Evolutionary conservation across 345 rosid genomes (phyloP), one percentile per base, ranked within the genome.

Genomic region (Linum tenue): DNA sequence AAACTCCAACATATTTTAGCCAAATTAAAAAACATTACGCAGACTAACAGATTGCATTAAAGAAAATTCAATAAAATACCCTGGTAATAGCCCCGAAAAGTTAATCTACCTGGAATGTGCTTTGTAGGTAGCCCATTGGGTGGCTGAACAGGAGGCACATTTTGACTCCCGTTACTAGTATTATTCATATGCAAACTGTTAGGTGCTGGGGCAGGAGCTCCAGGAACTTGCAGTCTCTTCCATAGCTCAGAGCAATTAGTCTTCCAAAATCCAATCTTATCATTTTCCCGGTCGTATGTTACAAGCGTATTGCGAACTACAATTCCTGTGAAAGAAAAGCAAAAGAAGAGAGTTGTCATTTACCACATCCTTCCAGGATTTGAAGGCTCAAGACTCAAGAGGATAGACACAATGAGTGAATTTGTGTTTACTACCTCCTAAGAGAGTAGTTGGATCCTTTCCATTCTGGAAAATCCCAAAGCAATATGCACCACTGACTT

Each of bases 181-280:
- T 48, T 48, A 9, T 48, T 48, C 9, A 6, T 48, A 51, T 63
- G 12, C 59, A 60, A 67, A 69, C 72, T 51, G 73, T 59, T 48
- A 64, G 81, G 74, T 69, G 83, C 60, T 53, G 85, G 83, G 57
- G 79, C 80, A 64, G 84, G 75, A 59, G 67, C 73, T 40, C 42
- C 79, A 44, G 84, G 78, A 72, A 69, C 64, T 31, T 77, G 86
- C 62, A 77, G 70, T 57, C 66, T 77, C 71, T 75, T 79, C 87
- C 85, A 85, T 63, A 85, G 73, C 56, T 85, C 87, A 61, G 95
- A 88, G 73, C 95, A 88, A 72, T 88, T 88, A 40, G 95, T 85
- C 75, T 88, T 88, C 83, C 81, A 73, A 77, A 88, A 88, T n/a
- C 95, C 95, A 55, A 88, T 80, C 75, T 76, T 84, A 66, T 85